Evolutionary conservation across 495 filamentous ascomycete species (phyloP).

Genomic region (Tuber microsphaerosporum): DNA sequence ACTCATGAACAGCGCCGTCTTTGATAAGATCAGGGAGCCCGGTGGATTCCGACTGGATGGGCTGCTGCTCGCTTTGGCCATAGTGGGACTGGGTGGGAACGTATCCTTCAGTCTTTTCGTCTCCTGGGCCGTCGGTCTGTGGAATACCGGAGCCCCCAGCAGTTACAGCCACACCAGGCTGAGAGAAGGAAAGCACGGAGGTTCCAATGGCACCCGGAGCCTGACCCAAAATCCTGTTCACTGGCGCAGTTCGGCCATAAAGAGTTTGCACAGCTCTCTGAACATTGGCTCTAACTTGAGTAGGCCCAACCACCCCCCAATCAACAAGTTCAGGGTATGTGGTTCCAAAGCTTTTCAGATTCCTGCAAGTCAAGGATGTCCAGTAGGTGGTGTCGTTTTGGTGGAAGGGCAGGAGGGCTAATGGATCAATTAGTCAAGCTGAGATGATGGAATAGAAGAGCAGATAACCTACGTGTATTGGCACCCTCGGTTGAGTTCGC

Average conservation of each 20-base stretch:
- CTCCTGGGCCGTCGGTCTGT: slow-evolving; percentile 26
- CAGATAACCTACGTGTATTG: slow-evolving; percentile 22
- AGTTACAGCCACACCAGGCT: neutral
- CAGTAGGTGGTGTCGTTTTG: slow-evolving; percentile 41
- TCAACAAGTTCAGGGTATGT: slow-evolving; percentile 49
- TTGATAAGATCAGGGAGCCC: slow-evolving; percentile 16
- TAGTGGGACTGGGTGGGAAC: slow-evolving; percentile 10
- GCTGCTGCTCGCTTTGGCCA: slow-evolving; percentile 6
- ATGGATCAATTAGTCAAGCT: neutral
- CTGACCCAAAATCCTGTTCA: slow-evolving; percentile 16
- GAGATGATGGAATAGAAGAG: neutral
- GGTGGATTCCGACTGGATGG: neutral
- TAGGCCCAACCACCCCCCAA: slow-evolving; percentile 38
- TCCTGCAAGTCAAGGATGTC: slow-evolving; percentile 39
- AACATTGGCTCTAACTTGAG: slow-evolving; percentile 39
- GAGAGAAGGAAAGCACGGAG: neutral
- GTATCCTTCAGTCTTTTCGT: slow-evolving; percentile 18
- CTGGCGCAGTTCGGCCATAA: slow-evolving; percentile 39
- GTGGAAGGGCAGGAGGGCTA: slow-evolving; percentile 44
- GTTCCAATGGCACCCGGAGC: slow-evolving; percentile 15
- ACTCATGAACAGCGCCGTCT: slow-evolving; percentile 27
- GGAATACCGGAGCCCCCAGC: slow-evolving; percentile 15
- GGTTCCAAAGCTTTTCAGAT: slow-evolving; percentile 45
- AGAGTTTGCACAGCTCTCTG: slow-evolving; percentile 42
- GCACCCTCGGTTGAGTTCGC: slow-evolving; percentile 20